Percentiles rank a stretch among this genome's conserved stretches.
phyloP scores from a whole-genome alignment of 1,284 basidiomycete genomes.

The Phellopilus nigrolimitatus region DNA sequence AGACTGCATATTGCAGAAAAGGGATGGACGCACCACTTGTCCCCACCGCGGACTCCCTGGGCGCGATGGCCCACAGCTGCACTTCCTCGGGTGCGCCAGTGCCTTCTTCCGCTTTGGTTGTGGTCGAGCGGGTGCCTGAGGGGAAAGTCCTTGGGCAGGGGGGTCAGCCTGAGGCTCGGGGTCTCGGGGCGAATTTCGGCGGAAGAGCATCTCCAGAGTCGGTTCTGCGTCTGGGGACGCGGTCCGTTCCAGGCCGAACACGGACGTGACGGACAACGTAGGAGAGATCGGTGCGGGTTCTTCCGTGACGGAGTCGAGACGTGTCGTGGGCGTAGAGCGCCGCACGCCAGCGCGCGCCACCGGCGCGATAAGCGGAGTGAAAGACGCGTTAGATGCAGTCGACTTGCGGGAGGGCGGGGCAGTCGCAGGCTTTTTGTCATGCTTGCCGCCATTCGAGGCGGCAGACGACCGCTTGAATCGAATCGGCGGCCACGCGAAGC shows the following conservation, averaged over 20 bases:
- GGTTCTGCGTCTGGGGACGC: too few relatives aligned
- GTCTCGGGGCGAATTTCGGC: too few relatives aligned
- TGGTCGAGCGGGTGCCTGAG: too few relatives aligned
- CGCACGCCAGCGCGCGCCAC: not conserved
- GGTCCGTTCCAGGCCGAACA: too few relatives aligned
- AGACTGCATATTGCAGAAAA: not conserved
- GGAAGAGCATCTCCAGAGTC: too few relatives aligned
- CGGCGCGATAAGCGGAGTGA: not conserved
- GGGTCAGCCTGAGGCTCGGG: not conserved
- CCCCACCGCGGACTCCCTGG: not conserved
- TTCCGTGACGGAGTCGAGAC: not conserved
- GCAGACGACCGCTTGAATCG: not conserved
- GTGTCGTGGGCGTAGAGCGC: not conserved
- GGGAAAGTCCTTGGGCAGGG: too few relatives aligned
- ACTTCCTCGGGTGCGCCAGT: too few relatives aligned
- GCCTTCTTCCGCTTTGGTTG: too few relatives aligned
- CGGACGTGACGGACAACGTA: not conserved
- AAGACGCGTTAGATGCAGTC: not conserved
- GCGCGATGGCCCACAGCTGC: not conserved
- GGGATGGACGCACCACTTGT: constrained; percentile 1
- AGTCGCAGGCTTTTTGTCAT: not conserved
- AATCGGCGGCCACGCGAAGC: not conserved
- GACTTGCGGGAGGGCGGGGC: not conserved
- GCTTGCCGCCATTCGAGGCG: not conserved
- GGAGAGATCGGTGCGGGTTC: not conserved